Percentiles rank a stretch among this genome's conserved stretches.
Conservation (phyloP, 108 stramenopile genomes). For the Nitzschia putrida region DNA sequence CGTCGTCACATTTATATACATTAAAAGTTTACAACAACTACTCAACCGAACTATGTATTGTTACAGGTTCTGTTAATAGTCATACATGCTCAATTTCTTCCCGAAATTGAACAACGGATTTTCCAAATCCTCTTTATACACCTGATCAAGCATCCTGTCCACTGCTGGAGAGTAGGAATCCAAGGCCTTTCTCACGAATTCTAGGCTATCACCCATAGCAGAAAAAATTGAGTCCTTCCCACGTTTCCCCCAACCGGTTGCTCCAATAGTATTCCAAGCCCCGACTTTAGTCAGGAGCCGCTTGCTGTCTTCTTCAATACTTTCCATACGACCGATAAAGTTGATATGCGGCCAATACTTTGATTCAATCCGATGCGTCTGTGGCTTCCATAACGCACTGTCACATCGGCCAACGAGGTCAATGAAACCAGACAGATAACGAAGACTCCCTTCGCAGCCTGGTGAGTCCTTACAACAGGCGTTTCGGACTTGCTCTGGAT, state of each 20-base stretch:
- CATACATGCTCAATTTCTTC: neutral
- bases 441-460: slow-evolving; percentile 15
- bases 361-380: slow-evolving; percentile 38
- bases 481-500: slow-evolving; percentile 16
- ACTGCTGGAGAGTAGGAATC: slow-evolving; percentile 8
- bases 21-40: too few relatives aligned
- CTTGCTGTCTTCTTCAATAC: slow-evolving; percentile 34
- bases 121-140: slow-evolving; percentile 30
- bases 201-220: slow-evolving; percentile 1
- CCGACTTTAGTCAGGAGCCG: slow-evolving; percentile 37
- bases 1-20: too few relatives aligned
- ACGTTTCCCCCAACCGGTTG: slow-evolving; percentile 42
- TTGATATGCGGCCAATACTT: slow-evolving; percentile 50
- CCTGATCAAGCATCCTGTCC: slow-evolving; percentile 18
- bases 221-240: slow-evolving; percentile 35
- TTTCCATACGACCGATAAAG: slow-evolving; percentile 50
- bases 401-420: slow-evolving; percentile 29
- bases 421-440: slow-evolving; percentile 8
- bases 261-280: slow-evolving; percentile 51
- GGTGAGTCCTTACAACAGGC: slow-evolving; percentile 24
- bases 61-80: too few relatives aligned
- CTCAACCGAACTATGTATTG: too few relatives aligned
- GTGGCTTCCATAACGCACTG: slow-evolving; percentile 47
- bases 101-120: slow-evolving; percentile 21
- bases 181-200: neutral